A percentile compares a stretch with the other conserved stretches of the same genome.
Evolutionary conservation across 495 filamentous ascomycete genomes (phyloP).

Genomic region (Aspergillus baeticus): DNA sequence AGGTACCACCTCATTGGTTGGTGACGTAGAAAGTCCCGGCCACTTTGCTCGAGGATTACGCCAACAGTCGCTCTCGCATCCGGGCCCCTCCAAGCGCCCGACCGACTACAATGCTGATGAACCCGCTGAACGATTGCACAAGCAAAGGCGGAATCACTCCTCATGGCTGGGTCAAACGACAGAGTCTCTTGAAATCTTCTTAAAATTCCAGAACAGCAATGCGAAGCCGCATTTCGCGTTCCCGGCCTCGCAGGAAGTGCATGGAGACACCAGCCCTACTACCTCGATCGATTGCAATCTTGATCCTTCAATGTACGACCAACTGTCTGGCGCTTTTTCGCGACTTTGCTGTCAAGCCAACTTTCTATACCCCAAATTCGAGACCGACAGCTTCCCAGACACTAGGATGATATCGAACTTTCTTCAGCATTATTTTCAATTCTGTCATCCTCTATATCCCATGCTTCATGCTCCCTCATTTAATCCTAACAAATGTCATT

Average conservation of each 20-base stretch:
- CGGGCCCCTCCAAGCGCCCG: constrained; percentile 23
- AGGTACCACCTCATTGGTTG: constrained; percentile 21
- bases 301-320: constrained; percentile 31
- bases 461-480: constrained; percentile 45
- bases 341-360: constrained; percentile 36
- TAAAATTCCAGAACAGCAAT: constrained; percentile 11
- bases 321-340: constrained; percentile 34
- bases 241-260: constrained; percentile 19
- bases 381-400: constrained; percentile 34
- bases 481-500: constrained; percentile 37
- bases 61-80: constrained; percentile 20
- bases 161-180: constrained; percentile 20
- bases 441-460: constrained; percentile 45
- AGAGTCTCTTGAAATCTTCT: constrained; percentile 13
- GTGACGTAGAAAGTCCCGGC: constrained; percentile 18
- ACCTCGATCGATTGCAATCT: constrained; percentile 23
- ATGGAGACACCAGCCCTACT: constrained; percentile 15
- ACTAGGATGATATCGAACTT: constrained; percentile 30
- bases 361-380: constrained; percentile 37
- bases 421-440: constrained; percentile 36
- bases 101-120: constrained; percentile 42
- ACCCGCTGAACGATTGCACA: constrained; percentile 30
- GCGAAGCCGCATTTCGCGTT: constrained; percentile 23
- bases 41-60: constrained; percentile 18
- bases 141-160: constrained; percentile 27